Evolutionary conservation across 352 stramenopile species (phyloP), one percentile per base, ranked within the genome.

Genomic region (Phytopythium mirpurense): DNA sequence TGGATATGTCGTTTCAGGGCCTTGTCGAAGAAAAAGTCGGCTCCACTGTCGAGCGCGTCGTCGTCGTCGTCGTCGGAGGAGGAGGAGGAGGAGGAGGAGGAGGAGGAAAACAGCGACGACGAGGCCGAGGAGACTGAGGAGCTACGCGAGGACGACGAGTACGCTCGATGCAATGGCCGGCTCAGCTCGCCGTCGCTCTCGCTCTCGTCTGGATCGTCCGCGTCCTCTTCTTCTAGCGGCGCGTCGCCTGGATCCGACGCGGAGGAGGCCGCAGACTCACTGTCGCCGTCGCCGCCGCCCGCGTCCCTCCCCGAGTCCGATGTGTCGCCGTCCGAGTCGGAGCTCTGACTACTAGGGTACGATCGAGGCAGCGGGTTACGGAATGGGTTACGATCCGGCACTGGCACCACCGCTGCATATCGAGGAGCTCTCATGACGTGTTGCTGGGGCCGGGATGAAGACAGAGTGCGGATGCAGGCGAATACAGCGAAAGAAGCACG

Each of bases 61-160:
- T 45, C 41, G 49, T 57, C 50, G n/a, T n/a, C 56, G 34, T 29
- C 50, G 19, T 38, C 54, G 18, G 45, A 56, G 23, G 52, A 37
- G 26, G 51, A 63, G 31, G 60, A 67, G 34, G 46, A 0, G 43
- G 47, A 3, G 11, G 50, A 48, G 37, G n/a, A 36, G 21, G 8
- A 34, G 35, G 23, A 32, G 29, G 9, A 32, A 9, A 9, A 55
- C 10, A 24, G 14, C 16, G 49, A 54, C 23, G 37, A 31, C 21
- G 55, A 64, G 27, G 37, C 42, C n/a, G 38, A 59, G 5, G 55
- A 64, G 27, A 40, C 42, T 15, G 38, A 59, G 5, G 31, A 24
- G 48, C 59, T 68, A 47, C 32, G 36, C 19, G 40, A 56, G 5
- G 45, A 56, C 12, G 11, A 18, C n/a, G 37, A 52, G 44, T 42